A percentile compares a stretch with the other conserved stretches of the same genome.
Conservation (phyloP, 768 basidiomycete genomes). For the Gloeostereum incarnatum region DNA sequence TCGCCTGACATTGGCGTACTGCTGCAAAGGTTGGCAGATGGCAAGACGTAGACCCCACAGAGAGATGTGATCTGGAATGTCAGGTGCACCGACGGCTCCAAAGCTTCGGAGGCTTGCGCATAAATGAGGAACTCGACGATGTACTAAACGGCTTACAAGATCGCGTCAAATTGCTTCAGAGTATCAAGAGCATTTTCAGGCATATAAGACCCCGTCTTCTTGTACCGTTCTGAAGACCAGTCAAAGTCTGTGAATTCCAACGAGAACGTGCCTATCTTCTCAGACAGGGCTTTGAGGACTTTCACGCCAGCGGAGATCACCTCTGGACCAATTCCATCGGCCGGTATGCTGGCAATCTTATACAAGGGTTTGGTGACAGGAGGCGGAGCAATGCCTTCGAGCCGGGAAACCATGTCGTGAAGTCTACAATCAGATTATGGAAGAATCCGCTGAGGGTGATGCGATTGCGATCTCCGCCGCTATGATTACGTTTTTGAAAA, state of each 20-base stretch:
- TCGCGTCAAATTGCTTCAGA: conserved; percentile 31
- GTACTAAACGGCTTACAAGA: conserved; percentile 11
- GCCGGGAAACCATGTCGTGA: too few species aligned
- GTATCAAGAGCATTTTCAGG: conserved; percentile 30
- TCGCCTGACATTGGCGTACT: conserved; percentile 41
- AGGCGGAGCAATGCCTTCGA: too few species aligned
- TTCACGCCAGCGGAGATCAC: conserved; percentile 39
- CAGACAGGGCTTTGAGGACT: conserved; percentile 32
- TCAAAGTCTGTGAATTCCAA: conserved; percentile 35
- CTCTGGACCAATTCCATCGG: conserved; percentile 46
- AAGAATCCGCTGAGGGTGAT: too few species aligned
- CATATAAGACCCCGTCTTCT: conserved; percentile 35
- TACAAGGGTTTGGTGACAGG: conserved; percentile 11
- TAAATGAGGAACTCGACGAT: too few species aligned
- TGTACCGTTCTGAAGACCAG: conserved; percentile 40
- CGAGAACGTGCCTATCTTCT: conserved; percentile 29
- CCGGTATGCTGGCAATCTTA: conserved; percentile 39
- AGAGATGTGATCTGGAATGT: conserved; percentile 48
- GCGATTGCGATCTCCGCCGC: too few species aligned
- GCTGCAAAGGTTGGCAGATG: conserved; percentile 43
- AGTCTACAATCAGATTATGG: too few species aligned
- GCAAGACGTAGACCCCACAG: conserved; percentile 42
- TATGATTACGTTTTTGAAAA: too few species aligned
- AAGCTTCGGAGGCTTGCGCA: too few species aligned
- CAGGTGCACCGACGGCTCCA: conserved; percentile 32